Percentiles rank a stretch among this genome's conserved stretches.
Evolutionary conservation across 805 yeast species (phyloP).

Genomic region (Pichia sporocuriosa): DNA sequence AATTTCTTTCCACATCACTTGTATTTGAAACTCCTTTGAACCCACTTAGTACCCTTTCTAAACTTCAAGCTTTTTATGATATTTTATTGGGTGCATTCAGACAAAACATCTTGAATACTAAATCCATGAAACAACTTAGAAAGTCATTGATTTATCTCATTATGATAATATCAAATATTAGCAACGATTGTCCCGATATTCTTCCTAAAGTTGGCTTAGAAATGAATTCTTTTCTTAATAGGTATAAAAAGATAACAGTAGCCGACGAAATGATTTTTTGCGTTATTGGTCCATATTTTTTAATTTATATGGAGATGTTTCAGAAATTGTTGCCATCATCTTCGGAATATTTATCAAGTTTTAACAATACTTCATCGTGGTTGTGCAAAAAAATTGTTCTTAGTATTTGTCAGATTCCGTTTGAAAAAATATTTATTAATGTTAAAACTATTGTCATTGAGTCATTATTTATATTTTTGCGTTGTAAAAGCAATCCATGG

Average conservation of each 20-base stretch:
- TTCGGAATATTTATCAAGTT: constrained; percentile 3
- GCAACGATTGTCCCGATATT: constrained; percentile 7
- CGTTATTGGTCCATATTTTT: constrained; percentile 21
- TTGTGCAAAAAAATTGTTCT: constrained; percentile 13
- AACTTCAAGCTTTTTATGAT: constrained; percentile 6
- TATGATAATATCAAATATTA: constrained; percentile 22
- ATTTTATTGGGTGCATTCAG: constrained; percentile 5
- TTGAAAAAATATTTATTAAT: constrained; percentile 13
- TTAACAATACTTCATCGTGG: constrained; percentile 11
- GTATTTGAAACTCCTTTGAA: constrained; percentile 6
- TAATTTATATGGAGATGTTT: constrained; percentile 16
- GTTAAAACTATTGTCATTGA: constrained; percentile 16
- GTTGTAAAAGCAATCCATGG: constrained; percentile 24
- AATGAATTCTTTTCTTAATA: constrained; percentile 9
- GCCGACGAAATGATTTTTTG: constrained; percentile 7
- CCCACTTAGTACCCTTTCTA: constrained; percentile 1
- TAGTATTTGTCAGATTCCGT: constrained; percentile 17
- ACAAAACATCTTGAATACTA: background rate
- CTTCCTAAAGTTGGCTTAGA: constrained; percentile 16
- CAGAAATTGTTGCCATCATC: constrained; percentile 15
- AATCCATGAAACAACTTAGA: constrained; percentile 15
- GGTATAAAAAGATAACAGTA: constrained; percentile 9
- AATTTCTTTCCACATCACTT: constrained; percentile 2
- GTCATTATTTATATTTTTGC: constrained; percentile 19
- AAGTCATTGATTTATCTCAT: constrained; percentile 21